Percentiles rank a stretch among this genome's conserved stretches.
phyloP scores from a whole-genome alignment of 2,329 filamentous ascomycete species.

The Aspergillus ochraceus region DNA sequence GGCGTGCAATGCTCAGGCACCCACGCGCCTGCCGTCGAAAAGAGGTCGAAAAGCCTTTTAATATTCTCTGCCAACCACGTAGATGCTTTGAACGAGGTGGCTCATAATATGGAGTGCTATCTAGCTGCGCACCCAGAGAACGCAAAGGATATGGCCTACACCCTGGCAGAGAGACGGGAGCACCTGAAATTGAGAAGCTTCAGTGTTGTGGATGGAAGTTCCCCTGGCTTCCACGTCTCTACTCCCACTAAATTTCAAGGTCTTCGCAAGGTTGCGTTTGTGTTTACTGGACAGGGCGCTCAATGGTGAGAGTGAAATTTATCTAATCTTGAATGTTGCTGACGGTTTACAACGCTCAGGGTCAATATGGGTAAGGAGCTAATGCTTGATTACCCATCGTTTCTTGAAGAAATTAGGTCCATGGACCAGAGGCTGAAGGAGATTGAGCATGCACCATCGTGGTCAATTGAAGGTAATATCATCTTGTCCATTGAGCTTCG shows the following conservation, averaged over 20 bases:
- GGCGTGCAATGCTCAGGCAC: not conserved
- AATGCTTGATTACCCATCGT: not conserved
- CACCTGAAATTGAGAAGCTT: not conserved
- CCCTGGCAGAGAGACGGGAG: not conserved
- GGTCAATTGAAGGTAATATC: not conserved
- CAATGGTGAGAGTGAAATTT: not conserved
- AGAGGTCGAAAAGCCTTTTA: not conserved
- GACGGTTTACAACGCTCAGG: not conserved
- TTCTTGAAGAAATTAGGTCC: not conserved
- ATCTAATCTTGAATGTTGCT: not conserved
- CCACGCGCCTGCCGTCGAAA: not conserved
- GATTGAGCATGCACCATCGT: conserved; percentile 20
- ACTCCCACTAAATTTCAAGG: not conserved
- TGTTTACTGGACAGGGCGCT: not conserved
- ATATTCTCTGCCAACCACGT: not conserved
- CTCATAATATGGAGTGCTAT: not conserved
- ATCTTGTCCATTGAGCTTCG: not conserved
- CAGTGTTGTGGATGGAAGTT: not conserved
- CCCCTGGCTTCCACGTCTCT: not conserved
- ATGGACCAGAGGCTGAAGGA: conserved; percentile 19
- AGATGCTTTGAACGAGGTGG: not conserved
- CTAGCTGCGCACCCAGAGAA: not conserved
- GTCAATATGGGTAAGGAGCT: not conserved
- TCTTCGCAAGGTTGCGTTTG: not conserved
- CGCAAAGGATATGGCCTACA: not conserved